phyloP scores from a whole-genome alignment of 2,329 filamentous ascomycete genomes.

The Neobulgaria alba region DNA sequence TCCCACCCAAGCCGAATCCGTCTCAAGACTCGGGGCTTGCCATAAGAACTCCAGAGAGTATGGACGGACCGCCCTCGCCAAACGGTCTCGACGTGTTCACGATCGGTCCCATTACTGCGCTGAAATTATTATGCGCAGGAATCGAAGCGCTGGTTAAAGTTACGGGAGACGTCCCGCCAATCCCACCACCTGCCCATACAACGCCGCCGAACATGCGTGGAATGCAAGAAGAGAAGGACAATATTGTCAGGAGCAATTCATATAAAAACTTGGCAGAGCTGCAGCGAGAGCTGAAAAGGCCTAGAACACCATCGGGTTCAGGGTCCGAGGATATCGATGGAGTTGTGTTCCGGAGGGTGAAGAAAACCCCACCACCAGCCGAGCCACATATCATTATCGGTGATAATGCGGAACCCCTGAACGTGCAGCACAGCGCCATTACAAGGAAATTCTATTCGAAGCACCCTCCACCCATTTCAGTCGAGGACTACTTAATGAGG shows the following conservation, averaged over 20 bases:
- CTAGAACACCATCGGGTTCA: slow-evolving; percentile 19
- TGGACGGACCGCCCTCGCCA: slow-evolving; percentile 25
- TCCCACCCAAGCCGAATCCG: slow-evolving; percentile 26
- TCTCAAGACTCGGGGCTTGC: slow-evolving; percentile 24
- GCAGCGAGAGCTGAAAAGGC: slow-evolving; percentile 25
- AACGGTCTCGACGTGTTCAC: slow-evolving; percentile 59
- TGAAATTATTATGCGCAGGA: slow-evolving; percentile 68
- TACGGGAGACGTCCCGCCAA: slow-evolving; percentile 72
- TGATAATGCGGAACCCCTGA: slow-evolving; percentile 63
- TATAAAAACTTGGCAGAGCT: slow-evolving; percentile 31
- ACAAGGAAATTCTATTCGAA: slow-evolving; percentile 92
- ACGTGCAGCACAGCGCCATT: slow-evolving; percentile 75
- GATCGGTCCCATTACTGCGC: slow-evolving; percentile 62
- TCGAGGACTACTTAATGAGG: slow-evolving; percentile 77
- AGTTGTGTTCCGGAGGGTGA: slow-evolving; percentile 37
- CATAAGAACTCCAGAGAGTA: slow-evolving; percentile 16
- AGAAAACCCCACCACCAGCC: slow-evolving; percentile 18
- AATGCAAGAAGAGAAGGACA: slow-evolving; percentile 54
- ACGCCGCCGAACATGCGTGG: slow-evolving; percentile 56
- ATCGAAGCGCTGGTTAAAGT: slow-evolving; percentile 63
- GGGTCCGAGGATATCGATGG: slow-evolving; percentile 41
- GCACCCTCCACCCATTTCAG: slow-evolving; percentile 69
- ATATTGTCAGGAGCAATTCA: slow-evolving; percentile 49
- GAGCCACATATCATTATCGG: slow-evolving; percentile 52
- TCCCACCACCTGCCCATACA: slow-evolving; percentile 58